These are phyloP conservation scores for Colletotrichum sp. DNA, from an alignment of 2,329 filamentous ascomycete species.

Conservation along the genomic window DNA sequence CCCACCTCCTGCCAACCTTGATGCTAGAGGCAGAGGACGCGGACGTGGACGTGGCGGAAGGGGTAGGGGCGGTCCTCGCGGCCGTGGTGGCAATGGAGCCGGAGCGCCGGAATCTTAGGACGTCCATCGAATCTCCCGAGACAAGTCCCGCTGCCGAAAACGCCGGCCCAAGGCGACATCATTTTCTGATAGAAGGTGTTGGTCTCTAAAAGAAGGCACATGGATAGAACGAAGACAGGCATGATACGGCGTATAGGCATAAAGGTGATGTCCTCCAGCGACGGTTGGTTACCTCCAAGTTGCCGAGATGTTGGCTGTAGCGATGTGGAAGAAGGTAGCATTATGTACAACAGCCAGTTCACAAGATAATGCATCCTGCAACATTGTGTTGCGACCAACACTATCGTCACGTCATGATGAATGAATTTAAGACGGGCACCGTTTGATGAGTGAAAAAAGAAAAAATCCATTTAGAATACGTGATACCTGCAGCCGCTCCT, in stretches of 20 bases:
- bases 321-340: background rate
- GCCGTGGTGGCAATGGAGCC: conserved; percentile 33
- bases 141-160: background rate
- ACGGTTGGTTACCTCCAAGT: background rate
- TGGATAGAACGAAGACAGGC: background rate
- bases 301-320: background rate
- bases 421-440: background rate
- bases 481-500: background rate
- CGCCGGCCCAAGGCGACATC: background rate
- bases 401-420: background rate
- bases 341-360: background rate
- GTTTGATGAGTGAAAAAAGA: background rate
- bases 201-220: background rate
- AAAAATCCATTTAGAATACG: background rate
- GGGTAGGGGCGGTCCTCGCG: conserved; percentile 37
- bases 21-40: conserved; percentile 47
- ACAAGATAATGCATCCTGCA: background rate
- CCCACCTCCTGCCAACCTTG: conserved; percentile 64
- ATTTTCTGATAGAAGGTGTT: conserved; percentile 12
- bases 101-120: background rate
- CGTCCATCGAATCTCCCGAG: background rate
- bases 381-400: background rate
- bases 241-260: background rate
- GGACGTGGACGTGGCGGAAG: conserved; percentile 33
- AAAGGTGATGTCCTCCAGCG: background rate